Percentiles rank a stretch among this genome's conserved stretches.
Conservation (phyloP, 768 basidiomycete species). For the Candolleomyces efflorescens region DNA sequence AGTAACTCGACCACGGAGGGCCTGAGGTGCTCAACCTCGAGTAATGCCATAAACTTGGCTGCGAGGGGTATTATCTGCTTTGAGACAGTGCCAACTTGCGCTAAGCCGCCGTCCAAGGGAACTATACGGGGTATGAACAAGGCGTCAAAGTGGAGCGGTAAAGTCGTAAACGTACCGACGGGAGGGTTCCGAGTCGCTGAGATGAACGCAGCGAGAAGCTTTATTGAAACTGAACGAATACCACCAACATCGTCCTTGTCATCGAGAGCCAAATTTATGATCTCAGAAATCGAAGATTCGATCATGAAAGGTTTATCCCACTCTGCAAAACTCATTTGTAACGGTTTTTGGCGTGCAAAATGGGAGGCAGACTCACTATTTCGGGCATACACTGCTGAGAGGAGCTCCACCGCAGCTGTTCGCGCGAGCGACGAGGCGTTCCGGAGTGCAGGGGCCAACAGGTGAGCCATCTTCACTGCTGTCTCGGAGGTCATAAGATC, state of each 20-base stretch:
- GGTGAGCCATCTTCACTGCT: no score
- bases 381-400: neutral
- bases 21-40: neutral
- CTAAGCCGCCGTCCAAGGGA: neutral
- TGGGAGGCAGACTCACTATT: neutral
- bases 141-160: neutral
- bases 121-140: neutral
- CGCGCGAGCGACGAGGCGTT: no score
- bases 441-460: no score
- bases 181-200: neutral
- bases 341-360: no score
- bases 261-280: neutral
- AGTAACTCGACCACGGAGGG: neutral
- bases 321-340: no score
- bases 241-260: conserved; percentile 1
- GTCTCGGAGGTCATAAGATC: no score
- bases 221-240: neutral
- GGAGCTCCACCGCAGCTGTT: no score
- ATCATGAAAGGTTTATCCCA: neutral
- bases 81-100: neutral
- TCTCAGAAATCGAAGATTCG: neutral
- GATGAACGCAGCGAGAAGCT: neutral
- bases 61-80: neutral
- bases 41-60: neutral
- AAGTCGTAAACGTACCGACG: neutral